Base-by-base conservation (phyloP, 2,329 filamentous ascomycete genomes). In the Talaromyces marneffei region DNA sequence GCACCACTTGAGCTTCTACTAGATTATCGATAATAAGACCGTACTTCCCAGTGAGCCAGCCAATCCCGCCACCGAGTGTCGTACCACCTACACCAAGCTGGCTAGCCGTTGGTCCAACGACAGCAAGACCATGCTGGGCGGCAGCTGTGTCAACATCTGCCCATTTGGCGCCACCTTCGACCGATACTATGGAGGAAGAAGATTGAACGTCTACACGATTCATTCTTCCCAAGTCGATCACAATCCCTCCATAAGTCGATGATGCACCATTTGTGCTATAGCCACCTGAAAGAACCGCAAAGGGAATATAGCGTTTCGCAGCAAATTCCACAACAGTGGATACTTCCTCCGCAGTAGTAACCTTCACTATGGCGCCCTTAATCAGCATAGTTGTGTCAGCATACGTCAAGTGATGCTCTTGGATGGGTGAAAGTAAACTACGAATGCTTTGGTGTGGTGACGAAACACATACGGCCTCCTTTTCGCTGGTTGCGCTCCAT, bases 221-320 rank as follows among this genome's bases (percentile, higher is more conserved):
- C 79, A 87, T 81, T 29, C 78, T 73, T 2, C 76, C 76, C 16
- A 87, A 75, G 66, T 86, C 83, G 60, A 87, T 79, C 9, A 87
- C 79, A 44, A 87, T 73, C 4, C 83, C 84, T n/a, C 80, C 79
- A 29, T 79, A 69, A 1, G 81, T 81, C 1, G 81, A 83, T 9
- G 80, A 82, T 4, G 79, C 77, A 4, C 83, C 83, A 1, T 79
- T 78, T 0, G 83, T 83, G 2, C 81, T 82, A 71, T 87, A 68
- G 3, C 71, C 70, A 12, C 71, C 69, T 3, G 71, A 68, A 57
- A 71, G 68, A 9, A 73, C 66, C 7, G 70, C 70, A 48, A 73
- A 50, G 18, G 72, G 68, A 25, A 71, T 23, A 6, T 23, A 50
- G 53, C 71, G 55, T 18, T 37, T 59, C 12, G 40, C 31, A 29